Conservation (phyloP, 2,329 filamentous ascomycete species). For the Calonectria henricotiae region DNA sequence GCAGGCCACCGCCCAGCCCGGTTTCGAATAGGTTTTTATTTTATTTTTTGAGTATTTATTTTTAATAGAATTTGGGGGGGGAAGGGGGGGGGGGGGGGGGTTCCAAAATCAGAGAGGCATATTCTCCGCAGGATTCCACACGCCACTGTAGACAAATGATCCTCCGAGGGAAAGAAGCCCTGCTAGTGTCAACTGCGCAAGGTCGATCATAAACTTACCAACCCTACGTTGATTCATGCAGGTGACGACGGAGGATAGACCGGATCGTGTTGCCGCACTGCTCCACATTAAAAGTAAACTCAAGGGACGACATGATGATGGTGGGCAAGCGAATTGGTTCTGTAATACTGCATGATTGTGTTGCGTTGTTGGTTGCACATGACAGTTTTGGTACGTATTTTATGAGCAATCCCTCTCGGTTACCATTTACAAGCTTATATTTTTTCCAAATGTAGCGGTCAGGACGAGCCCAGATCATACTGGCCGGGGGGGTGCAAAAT, state of each 20-base stretch:
- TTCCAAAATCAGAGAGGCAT: neutral
- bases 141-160: neutral
- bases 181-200: constrained; percentile 15
- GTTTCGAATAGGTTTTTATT: too few species aligned
- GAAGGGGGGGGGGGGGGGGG: too few species aligned
- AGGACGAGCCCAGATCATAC: neutral
- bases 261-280: neutral
- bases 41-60: neutral
- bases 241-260: constrained; percentile 6
- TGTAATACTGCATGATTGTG: neutral
- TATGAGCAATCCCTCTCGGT: too few species aligned
- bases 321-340: neutral
- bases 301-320: too few species aligned
- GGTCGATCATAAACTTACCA: constrained; percentile 10
- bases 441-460: neutral
- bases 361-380: too few species aligned
- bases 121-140: neutral
- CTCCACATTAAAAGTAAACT: constrained; percentile 14
- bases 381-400: too few species aligned
- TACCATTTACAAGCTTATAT: neutral
- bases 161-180: constrained; percentile 2
- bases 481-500: neutral
- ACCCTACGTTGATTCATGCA: constrained; percentile 5
- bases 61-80: neutral
- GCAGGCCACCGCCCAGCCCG: neutral